phyloP scores from a whole-genome alignment of 345 rosid species.

The Salix viminalis region DNA sequence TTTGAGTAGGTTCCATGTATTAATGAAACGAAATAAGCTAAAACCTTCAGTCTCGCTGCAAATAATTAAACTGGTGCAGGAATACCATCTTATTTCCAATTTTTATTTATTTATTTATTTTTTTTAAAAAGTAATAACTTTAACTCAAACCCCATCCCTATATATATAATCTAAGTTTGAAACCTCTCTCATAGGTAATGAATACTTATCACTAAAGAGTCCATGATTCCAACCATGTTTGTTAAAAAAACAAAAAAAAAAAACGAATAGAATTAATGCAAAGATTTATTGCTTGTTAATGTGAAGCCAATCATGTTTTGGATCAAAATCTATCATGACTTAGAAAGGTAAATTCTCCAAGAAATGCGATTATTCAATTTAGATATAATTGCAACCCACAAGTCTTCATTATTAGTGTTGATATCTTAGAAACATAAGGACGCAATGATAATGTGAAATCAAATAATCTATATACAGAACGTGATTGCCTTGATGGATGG shows the following conservation, averaged over 20 bases:
- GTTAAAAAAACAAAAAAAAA: too few relatives aligned
- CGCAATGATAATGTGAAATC: constrained; percentile 1
- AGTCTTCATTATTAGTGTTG: neutral
- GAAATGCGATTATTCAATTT: constrained; percentile 7
- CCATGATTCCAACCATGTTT: neutral
- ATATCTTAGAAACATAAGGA: constrained; percentile 9
- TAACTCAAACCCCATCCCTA: neutral
- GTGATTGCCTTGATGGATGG: constrained; percentile 1
- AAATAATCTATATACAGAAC: neutral
- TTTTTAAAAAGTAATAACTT: neutral
- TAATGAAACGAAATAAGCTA: too few relatives aligned
- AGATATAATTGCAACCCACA: neutral
- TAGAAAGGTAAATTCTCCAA: neutral
- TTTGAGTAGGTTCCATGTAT: neutral
- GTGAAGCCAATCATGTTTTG: neutral
- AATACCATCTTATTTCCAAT: neutral
- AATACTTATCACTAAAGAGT: neutral
- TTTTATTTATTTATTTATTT: too few relatives aligned
- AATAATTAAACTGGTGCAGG: too few relatives aligned
- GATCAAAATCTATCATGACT: neutral
- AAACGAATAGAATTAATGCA: neutral
- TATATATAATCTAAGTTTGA: neutral
- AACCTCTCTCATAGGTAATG: neutral
- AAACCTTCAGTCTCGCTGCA: too few relatives aligned
- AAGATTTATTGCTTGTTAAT: neutral